Evolutionary conservation across 164 flowering plant species (phyloP).

Genomic region (Protea cynaroides): DNA sequence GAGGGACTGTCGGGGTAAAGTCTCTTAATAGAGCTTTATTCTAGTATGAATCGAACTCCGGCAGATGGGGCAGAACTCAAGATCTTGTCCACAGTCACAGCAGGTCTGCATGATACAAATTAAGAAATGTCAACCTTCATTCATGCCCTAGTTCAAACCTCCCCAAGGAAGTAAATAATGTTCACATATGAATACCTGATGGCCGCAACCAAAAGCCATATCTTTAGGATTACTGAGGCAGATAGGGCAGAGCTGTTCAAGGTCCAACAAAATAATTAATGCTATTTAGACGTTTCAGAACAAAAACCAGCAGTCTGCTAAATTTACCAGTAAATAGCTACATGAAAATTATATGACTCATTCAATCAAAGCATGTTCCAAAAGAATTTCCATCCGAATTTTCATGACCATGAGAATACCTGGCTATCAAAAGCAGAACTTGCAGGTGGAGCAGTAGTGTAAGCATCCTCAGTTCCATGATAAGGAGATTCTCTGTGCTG

Average conservation of each 20-base stretch:
- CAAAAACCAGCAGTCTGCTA: neutral
- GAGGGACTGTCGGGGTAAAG: neutral
- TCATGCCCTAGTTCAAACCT: neutral
- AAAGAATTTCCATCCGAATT: neutral
- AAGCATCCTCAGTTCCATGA: too few species aligned
- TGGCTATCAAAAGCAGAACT: conserved; percentile 24
- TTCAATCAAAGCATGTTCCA: neutral
- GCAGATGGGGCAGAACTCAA: neutral
- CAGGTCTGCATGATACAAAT: neutral
- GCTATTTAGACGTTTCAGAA: neutral
- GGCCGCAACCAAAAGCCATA: conserved; percentile 93
- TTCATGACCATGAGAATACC: neutral
- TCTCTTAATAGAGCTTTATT: neutral
- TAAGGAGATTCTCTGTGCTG: too few species aligned
- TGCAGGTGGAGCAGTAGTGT: conserved; percentile 49
- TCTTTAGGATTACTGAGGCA: conserved; percentile 58
- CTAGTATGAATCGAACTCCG: neutral
- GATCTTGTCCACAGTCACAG: neutral
- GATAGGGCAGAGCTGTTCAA: conserved; percentile 65
- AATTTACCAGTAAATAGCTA: neutral
- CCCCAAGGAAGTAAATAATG: neutral
- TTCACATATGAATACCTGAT: conserved; percentile 44
- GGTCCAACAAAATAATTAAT: conserved; percentile 5
- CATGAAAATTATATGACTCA: neutral
- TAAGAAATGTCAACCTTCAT: neutral